Evolutionary conservation across 495 filamentous ascomycete species (phyloP).

Genomic region (Penicillium paxilli): DNA sequence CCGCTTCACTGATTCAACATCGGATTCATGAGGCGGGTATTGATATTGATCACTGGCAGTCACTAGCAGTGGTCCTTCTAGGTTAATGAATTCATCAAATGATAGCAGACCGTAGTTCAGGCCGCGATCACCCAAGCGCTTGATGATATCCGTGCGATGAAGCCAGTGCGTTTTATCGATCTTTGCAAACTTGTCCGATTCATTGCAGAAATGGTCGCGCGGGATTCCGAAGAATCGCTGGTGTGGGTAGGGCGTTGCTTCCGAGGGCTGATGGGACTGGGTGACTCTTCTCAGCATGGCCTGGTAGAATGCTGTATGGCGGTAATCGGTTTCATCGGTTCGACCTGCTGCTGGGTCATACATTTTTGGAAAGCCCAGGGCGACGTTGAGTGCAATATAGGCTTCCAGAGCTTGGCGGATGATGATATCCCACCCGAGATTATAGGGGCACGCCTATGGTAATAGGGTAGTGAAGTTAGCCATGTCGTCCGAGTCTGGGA

Average conservation of each 20-base stretch:
- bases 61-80: not conserved
- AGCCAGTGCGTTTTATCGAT: conserved; percentile 4
- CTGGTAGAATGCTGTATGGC: conserved; percentile 11
- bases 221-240: conserved; percentile 12
- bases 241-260: conserved; percentile 4
- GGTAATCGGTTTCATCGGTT: conserved; percentile 10
- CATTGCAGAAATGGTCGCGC: not conserved
- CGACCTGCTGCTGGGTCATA: conserved; percentile 6
- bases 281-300: conserved; percentile 3
- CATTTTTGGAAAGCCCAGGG: conserved; percentile 4
- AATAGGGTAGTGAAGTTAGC: not conserved
- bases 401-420: not conserved
- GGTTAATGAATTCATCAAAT: conserved; percentile 12
- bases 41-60: conserved; percentile 7
- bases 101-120: conserved; percentile 8
- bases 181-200: not conserved
- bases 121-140: no score
- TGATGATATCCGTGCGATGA: conserved; percentile 2
- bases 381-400: conserved; percentile 9
- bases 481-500: not conserved
- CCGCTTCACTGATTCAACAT: conserved; percentile 4
- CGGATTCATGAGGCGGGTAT: conserved; percentile 1
- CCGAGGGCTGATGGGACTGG: not conserved
- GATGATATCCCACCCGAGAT: conserved; percentile 4
- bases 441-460: not conserved